Evolutionary conservation across 2,329 filamentous ascomycete genomes (phyloP).

Genomic region (Didymella pomorum): DNA sequence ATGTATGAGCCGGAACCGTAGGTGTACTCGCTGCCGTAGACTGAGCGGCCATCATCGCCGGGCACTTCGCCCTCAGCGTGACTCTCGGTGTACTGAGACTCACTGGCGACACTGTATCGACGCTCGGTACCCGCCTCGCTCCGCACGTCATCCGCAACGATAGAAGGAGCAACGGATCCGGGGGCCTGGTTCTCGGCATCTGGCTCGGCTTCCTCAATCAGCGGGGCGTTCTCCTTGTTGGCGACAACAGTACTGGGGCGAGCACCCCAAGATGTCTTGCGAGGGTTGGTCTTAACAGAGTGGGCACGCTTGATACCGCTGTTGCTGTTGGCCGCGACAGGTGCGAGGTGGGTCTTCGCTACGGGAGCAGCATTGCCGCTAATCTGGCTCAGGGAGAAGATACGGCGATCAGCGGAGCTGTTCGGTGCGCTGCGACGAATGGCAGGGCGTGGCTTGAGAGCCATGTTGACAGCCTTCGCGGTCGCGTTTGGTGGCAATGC

Average conservation of each 20-base stretch:
- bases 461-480: constrained; percentile 54
- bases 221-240: constrained; percentile 59
- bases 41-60: constrained; percentile 48
- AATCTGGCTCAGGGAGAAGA: constrained; percentile 90
- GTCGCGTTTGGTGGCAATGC: constrained; percentile 45
- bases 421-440: constrained; percentile 50
- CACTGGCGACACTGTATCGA: constrained; percentile 47
- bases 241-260: constrained; percentile 41
- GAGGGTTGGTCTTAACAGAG: constrained; percentile 50
- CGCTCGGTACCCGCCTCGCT: constrained; percentile 53
- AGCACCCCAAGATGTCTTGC: constrained; percentile 49
- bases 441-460: constrained; percentile 58
- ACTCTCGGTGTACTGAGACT: constrained; percentile 45
- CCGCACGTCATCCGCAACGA: constrained; percentile 40
- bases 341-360: constrained; percentile 49
- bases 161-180: constrained; percentile 29
- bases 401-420: constrained; percentile 67
- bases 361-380: constrained; percentile 72
- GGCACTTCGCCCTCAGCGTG: constrained; percentile 48
- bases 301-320: constrained; percentile 63
- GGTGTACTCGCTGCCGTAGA: constrained; percentile 56
- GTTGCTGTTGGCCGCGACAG: constrained; percentile 43
- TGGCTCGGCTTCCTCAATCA: constrained; percentile 55
- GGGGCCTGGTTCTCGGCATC: constrained; percentile 36
- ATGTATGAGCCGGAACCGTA: constrained; percentile 60